Conservation (phyloP, 179 eudicot species). For the Nepenthes alata region DNA sequence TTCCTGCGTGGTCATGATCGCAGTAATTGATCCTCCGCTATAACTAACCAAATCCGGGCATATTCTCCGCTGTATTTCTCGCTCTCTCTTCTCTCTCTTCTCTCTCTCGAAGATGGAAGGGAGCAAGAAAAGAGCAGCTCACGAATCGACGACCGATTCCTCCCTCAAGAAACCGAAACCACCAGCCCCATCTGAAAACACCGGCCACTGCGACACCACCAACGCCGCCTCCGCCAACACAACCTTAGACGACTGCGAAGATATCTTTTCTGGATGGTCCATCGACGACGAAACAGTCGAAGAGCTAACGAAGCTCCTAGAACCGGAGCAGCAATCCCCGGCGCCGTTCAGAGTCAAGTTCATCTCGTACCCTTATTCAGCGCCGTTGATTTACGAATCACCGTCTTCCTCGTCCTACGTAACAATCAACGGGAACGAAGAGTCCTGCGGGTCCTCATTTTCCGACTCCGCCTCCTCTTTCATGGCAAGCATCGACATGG, state of each 20-base stretch:
- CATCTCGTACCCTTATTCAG: slow-evolving; percentile 30
- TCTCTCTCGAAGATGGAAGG: background rate
- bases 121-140: background rate
- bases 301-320: slow-evolving; percentile 4
- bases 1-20: too few relatives aligned
- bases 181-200: background rate
- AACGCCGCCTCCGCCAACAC: too few relatives aligned
- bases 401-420: slow-evolving; percentile 38
- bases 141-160: background rate
- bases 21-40: too few relatives aligned
- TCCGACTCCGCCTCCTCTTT: slow-evolving; percentile 43
- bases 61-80: too few relatives aligned
- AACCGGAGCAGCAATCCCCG: background rate
- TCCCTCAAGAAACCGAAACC: slow-evolving; percentile 11
- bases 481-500: slow-evolving; percentile 44
- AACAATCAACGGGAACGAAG: slow-evolving; percentile 64
- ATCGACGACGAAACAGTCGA: slow-evolving; percentile 2
- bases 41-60: too few relatives aligned
- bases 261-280: slow-evolving; percentile 3
- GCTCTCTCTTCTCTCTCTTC: background rate
- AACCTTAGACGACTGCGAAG: background rate
- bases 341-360: slow-evolving; percentile 25
- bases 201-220: background rate
- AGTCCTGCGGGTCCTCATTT: slow-evolving; percentile 58
- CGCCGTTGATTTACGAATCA: slow-evolving; percentile 12